Base-by-base conservation (phyloP, 1,284 basidiomycete genomes). In the Leucoagaricus sp. region DNA sequence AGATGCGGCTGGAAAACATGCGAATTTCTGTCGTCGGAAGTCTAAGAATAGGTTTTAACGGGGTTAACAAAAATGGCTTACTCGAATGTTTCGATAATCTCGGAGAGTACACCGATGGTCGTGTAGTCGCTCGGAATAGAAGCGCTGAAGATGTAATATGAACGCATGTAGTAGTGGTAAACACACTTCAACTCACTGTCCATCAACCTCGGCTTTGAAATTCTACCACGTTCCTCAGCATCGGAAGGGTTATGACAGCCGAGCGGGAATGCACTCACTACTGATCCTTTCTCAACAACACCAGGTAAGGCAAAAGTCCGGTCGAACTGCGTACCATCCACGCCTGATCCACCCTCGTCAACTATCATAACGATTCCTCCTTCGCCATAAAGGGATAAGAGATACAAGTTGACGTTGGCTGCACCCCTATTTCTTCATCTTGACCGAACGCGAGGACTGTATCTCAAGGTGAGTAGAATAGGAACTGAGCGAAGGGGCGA, bases 381-480 rank as follows among this genome's bases (percentile, higher is more conserved):
- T 50, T 73, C 63, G 38, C 84, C 85, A 63, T 81, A 85, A 52
- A 55, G 29, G 0, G 72, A 74, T 19, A 73, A 66, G 46, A 79
- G 70, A 28, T 85, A 61, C 58, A 72, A 67, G n/a, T 67, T 65
- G 31, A 60, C 44, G 55, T 67, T 61, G 60, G 63, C 50, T 12
- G 67, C 65, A 44, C 64, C 63, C 60, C 70, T 75, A 75, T 75
- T 71, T 89, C 86, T 66, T 89, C 86, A 65, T 89, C 87, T 59
- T 82, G 83, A 9, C 87, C 86, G 31, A 80, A 82, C 8, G 82
- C 79, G 17, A 86, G 69, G 5, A 88, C 76, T 33, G 57, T n/a
- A 17, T 36, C n/a, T 7, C 49, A 23, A 15, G 19, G 13, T 25
- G 44, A 49, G 9, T 33, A 7, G n/a, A 40, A 10, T 47, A 53